phyloP scores from a whole-genome alignment of 2,329 filamentous ascomycete species.

The Aquanectria penicillioides region DNA sequence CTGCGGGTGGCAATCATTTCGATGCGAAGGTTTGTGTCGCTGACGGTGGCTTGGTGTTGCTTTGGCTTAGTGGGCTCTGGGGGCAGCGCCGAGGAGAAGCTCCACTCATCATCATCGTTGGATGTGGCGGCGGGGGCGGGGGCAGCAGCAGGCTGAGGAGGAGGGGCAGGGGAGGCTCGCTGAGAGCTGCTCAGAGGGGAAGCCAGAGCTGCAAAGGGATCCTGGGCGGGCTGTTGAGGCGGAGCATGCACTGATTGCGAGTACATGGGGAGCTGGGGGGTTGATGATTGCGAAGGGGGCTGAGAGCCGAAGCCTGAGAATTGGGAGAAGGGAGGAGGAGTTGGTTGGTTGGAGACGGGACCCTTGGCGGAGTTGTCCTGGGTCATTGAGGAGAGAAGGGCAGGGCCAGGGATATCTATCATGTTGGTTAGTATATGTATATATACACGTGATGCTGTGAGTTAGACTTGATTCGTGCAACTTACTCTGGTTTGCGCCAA shows the following conservation, averaged over 20 bases:
- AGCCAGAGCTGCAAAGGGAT: constrained; percentile 64
- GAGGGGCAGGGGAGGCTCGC: constrained; percentile 41
- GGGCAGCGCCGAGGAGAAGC: constrained; percentile 88
- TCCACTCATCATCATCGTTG: constrained; percentile 90
- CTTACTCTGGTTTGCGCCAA: constrained; percentile 75
- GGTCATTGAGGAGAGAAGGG: constrained; percentile 71
- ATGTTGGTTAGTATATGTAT: constrained; percentile 24
- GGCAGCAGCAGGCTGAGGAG: constrained; percentile 41
- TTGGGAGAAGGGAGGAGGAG: constrained; percentile 60
- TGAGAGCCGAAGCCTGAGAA: constrained; percentile 67
- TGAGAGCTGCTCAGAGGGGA: constrained; percentile 35
- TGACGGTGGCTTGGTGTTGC: constrained; percentile 73
- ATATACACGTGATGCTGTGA: constrained; percentile 17
- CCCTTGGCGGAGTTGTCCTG: constrained; percentile 67
- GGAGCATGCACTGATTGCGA: constrained; percentile 59
- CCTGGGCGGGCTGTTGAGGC: constrained; percentile 54
- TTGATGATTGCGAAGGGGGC: constrained; percentile 61
- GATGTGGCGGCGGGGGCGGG: constrained; percentile 43
- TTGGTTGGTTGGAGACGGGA: constrained; percentile 41
- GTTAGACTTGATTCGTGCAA: constrained; percentile 17
- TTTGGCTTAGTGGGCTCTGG: constrained; percentile 64
- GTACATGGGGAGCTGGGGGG: constrained; percentile 61
- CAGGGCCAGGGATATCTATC: constrained; percentile 71
- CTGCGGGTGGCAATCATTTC: constrained; percentile 76
- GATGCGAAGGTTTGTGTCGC: constrained; percentile 76